Conservation (phyloP, 257 asterid species). For the Solanum dulcamara region DNA sequence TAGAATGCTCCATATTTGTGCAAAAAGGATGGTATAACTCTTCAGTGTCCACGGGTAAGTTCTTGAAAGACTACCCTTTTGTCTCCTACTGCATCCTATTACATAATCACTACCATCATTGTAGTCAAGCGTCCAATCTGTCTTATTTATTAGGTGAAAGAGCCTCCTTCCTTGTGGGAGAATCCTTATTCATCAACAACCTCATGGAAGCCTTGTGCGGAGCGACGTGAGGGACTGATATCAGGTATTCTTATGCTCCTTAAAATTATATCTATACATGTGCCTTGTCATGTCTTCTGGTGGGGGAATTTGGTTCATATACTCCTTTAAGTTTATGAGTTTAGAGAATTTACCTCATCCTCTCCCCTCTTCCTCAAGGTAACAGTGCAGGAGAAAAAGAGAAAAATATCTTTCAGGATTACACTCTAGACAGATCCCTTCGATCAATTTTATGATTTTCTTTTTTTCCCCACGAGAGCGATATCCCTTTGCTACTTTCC, state of each 20-base stretch:
- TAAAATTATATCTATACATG: background rate
- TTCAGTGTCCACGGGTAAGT: conserved; percentile 85
- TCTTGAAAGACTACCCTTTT: background rate
- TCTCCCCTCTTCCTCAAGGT: background rate
- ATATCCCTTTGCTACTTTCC: background rate
- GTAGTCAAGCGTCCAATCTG: background rate
- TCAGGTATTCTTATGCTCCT: conserved; percentile 39
- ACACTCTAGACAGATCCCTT: background rate
- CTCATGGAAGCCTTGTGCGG: conserved; percentile 97
- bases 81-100: background rate
- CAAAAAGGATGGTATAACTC: conserved; percentile 82
- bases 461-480: background rate
- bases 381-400: background rate
- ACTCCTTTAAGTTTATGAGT: background rate
- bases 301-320: background rate
- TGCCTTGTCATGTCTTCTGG: background rate
- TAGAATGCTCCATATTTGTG: conserved; percentile 94
- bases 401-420: background rate
- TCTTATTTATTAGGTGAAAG: conserved; percentile 58
- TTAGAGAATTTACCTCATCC: background rate
- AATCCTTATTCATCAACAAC: conserved; percentile 94
- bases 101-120: background rate
- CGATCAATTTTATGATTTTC: background rate
- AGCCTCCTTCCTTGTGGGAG: conserved; percentile 88
- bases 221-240: conserved; percentile 51